These are phyloP conservation scores for Boletus reticulatus DNA, from an alignment of 768 basidiomycete genomes.

Conservation along the genomic window DNA sequence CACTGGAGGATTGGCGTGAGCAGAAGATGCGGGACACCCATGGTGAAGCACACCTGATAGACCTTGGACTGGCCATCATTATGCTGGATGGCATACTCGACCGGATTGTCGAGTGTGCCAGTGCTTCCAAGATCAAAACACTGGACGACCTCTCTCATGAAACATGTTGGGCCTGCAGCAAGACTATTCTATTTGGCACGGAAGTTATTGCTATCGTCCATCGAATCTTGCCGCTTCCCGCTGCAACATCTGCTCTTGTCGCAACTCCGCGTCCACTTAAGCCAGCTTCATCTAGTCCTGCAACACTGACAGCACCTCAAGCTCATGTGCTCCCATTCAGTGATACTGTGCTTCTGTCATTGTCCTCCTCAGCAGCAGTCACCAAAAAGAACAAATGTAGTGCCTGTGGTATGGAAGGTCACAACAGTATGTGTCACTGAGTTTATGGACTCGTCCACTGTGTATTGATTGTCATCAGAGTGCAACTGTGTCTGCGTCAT, in stretches of 20 bases:
- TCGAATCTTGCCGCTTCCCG: too few species aligned
- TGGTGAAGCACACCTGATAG: neutral
- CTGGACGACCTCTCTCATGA: neutral
- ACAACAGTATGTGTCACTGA: neutral
- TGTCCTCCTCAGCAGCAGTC: too few species aligned
- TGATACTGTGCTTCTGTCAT: too few species aligned
- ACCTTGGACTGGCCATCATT: neutral
- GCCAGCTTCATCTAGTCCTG: too few species aligned
- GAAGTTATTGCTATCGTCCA: neutral
- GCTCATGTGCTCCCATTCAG: too few species aligned
- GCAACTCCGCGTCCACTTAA: too few species aligned
- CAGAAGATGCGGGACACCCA: neutral
- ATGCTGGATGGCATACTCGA: neutral
- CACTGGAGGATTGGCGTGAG: neutral
- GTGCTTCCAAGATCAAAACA: neutral
- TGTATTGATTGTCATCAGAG: too few species aligned
- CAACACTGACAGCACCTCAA: too few species aligned
- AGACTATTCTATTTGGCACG: neutral
- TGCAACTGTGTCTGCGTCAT: neutral
- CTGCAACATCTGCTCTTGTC: too few species aligned
- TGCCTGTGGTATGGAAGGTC: neutral
- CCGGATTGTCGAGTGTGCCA: neutral
- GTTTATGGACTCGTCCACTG: too few species aligned
- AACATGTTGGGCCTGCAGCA: neutral
- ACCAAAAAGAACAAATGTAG: too few species aligned